These are phyloP conservation scores for Phytophthora crassamura DNA, from an alignment of 352 stramenopile species.

Conservation along the genomic window DNA sequence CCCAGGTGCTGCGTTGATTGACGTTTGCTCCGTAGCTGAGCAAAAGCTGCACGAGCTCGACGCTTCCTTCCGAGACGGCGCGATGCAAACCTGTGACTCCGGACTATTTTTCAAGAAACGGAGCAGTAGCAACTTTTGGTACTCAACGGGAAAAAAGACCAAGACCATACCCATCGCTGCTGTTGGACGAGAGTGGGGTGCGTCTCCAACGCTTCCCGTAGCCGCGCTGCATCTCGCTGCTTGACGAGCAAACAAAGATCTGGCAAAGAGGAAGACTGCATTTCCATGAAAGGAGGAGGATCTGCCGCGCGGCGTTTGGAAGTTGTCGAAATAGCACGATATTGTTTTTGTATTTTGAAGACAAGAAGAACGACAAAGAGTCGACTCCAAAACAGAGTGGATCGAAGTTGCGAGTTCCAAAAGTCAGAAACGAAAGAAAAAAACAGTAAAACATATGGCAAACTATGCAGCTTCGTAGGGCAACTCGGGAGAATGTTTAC, in stretches of 20 bases:
- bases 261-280: conserved; percentile 9
- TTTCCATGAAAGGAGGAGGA: conserved; percentile 4
- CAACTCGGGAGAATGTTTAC: neutral
- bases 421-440: no score
- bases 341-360: no score
- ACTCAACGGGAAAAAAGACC: neutral
- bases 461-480: neutral
- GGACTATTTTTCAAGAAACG: conserved; percentile 44
- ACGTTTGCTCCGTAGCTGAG: conserved; percentile 53
- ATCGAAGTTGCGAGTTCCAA: no score
- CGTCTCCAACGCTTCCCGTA: conserved; percentile 43
- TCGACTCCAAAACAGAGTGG: no score
- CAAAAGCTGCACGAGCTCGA: conserved; percentile 55
- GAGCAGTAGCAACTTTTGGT: neutral
- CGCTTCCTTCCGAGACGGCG: conserved; percentile 53
- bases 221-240: conserved; percentile 40
- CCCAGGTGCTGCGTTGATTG: conserved; percentile 72
- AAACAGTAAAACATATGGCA: no score
- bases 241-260: conserved; percentile 70
- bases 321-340: conserved; percentile 1
- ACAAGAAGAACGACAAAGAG: no score
- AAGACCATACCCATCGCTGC: conserved; percentile 61
- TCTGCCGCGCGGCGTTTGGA: neutral
- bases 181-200: conserved; percentile 46
- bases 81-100: conserved; percentile 71